phyloP scores from a whole-genome alignment of 179 eudicot genomes.

The Beta macrorhiza region DNA sequence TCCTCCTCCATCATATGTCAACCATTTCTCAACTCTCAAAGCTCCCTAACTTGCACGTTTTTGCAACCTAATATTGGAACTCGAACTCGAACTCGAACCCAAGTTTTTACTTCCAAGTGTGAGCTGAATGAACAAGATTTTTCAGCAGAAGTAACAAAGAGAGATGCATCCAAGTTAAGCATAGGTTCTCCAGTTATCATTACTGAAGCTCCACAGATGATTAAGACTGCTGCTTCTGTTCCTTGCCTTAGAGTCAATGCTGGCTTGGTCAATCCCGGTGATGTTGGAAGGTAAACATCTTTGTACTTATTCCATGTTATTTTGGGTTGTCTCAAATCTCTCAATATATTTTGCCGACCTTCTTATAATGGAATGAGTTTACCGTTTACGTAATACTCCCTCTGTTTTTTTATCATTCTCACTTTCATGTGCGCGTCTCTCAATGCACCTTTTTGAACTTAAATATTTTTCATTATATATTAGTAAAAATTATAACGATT shows the following conservation, averaged over 20 bases:
- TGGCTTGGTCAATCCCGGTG: constrained; percentile 76
- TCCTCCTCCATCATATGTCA: constrained; percentile 30
- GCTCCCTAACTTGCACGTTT: not conserved
- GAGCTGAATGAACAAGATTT: constrained; percentile 21
- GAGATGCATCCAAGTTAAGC: constrained; percentile 30
- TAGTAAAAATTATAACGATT: no score
- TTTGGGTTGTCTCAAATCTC: no score
- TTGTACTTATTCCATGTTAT: not conserved
- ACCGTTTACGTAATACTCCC: no score
- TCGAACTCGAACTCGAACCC: constrained; percentile 2
- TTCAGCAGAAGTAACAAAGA: not conserved
- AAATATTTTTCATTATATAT: no score
- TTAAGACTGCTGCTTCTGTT: constrained; percentile 80
- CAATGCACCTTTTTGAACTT: no score
- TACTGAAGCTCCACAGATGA: constrained; percentile 66
- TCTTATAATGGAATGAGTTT: no score
- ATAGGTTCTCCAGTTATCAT: constrained; percentile 77
- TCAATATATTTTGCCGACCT: no score
- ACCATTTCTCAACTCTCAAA: constrained; percentile 19
- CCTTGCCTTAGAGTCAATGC: constrained; percentile 71
- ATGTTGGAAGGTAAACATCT: constrained; percentile 68
- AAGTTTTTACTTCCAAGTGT: constrained; percentile 17
- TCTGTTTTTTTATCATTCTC: no score
- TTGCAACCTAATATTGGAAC: not conserved
- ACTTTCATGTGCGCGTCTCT: no score